These are phyloP conservation scores for Saccharomycopsis crataegensis DNA, from an alignment of 1,139 yeast species.

Conservation along the genomic window DNA sequence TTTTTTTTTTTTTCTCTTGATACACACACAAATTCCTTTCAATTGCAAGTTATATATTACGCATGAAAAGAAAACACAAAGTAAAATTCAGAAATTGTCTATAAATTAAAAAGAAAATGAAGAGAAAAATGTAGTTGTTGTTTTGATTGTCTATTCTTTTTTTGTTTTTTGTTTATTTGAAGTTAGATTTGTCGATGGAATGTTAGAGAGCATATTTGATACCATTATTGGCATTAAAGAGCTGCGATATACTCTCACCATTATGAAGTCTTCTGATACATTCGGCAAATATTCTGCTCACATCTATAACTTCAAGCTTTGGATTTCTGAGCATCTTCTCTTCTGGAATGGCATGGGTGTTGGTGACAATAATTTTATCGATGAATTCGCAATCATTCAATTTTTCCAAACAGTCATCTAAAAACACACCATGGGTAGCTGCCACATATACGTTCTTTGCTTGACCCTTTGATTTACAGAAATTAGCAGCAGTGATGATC, in stretches of 20 bases:
- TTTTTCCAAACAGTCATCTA: conserved; percentile 76
- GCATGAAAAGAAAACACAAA: background rate
- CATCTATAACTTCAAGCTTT: conserved; percentile 82
- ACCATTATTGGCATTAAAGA: conserved; percentile 35
- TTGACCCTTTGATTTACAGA: conserved; percentile 88
- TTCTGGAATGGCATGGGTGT: conserved; percentile 81
- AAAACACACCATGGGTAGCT: conserved; percentile 94
- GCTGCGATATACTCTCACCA: conserved; percentile 89
- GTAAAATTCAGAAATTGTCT: background rate
- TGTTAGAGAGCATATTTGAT: background rate
- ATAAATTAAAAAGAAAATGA: too few species aligned
- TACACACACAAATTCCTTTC: background rate
- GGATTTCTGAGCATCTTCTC: conserved; percentile 48
- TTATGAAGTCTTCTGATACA: conserved; percentile 98
- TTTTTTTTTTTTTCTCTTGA: background rate
- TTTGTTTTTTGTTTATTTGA: background rate
- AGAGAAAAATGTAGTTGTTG: background rate
- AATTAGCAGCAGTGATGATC: conserved; percentile 96
- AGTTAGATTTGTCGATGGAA: background rate
- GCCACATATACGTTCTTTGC: conserved; percentile 85
- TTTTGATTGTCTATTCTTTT: background rate
- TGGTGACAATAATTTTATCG: conserved; percentile 85
- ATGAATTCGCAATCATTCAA: conserved; percentile 74
- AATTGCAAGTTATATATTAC: background rate
- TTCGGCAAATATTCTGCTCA: conserved; percentile 92